phyloP scores from a whole-genome alignment of 1,284 basidiomycete genomes.

The Abortiporus biennis region DNA sequence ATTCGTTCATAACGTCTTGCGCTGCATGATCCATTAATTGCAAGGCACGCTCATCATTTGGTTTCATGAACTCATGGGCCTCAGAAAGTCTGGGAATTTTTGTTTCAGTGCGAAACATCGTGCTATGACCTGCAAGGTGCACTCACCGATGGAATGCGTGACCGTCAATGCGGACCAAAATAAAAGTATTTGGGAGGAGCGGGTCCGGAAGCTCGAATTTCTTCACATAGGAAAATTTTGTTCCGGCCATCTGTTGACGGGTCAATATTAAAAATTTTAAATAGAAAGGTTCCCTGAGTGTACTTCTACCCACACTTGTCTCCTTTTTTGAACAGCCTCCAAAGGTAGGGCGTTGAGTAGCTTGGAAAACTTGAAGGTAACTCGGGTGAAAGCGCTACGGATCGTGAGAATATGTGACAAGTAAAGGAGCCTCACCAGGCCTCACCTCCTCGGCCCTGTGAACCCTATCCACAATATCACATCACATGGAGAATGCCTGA shows the following conservation, averaged over 20 bases:
- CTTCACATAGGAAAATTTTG: constrained; percentile 88
- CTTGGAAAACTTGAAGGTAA: too few relatives aligned
- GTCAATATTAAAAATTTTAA: constrained; percentile 2
- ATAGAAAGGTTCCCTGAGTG: not conserved
- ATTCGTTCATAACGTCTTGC: constrained; percentile 73
- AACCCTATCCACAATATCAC: too few relatives aligned
- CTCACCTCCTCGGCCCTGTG: too few relatives aligned
- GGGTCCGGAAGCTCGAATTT: constrained; percentile 88
- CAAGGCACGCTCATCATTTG: constrained; percentile 86
- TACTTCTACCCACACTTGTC: constrained; percentile 6
- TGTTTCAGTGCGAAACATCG: not conserved
- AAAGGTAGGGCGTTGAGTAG: too few relatives aligned
- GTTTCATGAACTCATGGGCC: constrained; percentile 79
- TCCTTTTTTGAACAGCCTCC: constrained; percentile 5
- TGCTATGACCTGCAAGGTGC: constrained; percentile 3
- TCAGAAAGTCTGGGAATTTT: constrained; percentile 70
- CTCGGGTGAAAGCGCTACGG: too few relatives aligned
- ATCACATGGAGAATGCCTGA: constrained; percentile 1
- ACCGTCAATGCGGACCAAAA: constrained; percentile 88
- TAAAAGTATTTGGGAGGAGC: constrained; percentile 79
- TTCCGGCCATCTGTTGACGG: constrained; percentile 81
- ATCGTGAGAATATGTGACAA: constrained; percentile 3
- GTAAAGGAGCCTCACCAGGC: not conserved
- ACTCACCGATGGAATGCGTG: constrained; percentile 89
- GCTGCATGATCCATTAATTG: constrained; percentile 93